Conservation (phyloP, 1,139 yeast genomes). For the Saccharomyces pastorianus region DNA sequence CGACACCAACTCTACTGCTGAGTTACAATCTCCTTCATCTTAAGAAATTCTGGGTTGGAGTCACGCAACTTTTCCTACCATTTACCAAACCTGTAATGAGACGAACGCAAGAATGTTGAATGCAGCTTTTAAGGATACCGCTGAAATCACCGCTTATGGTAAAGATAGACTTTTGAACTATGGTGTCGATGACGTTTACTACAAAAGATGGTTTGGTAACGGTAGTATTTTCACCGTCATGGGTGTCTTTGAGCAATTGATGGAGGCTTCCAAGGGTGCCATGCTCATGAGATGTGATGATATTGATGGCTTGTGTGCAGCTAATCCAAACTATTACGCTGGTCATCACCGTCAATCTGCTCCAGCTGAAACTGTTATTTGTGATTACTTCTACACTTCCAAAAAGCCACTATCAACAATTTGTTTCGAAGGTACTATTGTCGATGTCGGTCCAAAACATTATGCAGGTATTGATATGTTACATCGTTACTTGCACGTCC, state of each 20-base stretch:
- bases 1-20: background rate
- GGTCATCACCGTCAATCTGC: conserved; percentile 36
- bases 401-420: conserved; percentile 23
- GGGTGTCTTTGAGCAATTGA: conserved; percentile 31
- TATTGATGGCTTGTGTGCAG: conserved; percentile 32
- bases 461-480: conserved; percentile 29
- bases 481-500: conserved; percentile 28
- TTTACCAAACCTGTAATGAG: conserved; percentile 11
- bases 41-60: conserved; percentile 7
- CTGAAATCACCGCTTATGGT: conserved; percentile 24
- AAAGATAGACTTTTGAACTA: conserved; percentile 24
- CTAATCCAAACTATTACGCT: conserved; percentile 31
- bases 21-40: background rate
- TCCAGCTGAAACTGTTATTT: conserved; percentile 33
- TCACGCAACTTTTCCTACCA: conserved; percentile 9
- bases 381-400: conserved; percentile 28
- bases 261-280: conserved; percentile 30
- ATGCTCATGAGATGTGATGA: conserved; percentile 35
- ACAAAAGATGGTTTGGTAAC: conserved; percentile 32
- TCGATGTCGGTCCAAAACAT: conserved; percentile 15
- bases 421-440: conserved; percentile 26
- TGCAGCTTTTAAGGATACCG: conserved; percentile 18
- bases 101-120: conserved; percentile 12
- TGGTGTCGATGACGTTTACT: conserved; percentile 25
- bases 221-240: conserved; percentile 32